Evolutionary conservation across 1,284 basidiomycete genomes (phyloP).

Genomic region (Malassezia psittaci): DNA sequence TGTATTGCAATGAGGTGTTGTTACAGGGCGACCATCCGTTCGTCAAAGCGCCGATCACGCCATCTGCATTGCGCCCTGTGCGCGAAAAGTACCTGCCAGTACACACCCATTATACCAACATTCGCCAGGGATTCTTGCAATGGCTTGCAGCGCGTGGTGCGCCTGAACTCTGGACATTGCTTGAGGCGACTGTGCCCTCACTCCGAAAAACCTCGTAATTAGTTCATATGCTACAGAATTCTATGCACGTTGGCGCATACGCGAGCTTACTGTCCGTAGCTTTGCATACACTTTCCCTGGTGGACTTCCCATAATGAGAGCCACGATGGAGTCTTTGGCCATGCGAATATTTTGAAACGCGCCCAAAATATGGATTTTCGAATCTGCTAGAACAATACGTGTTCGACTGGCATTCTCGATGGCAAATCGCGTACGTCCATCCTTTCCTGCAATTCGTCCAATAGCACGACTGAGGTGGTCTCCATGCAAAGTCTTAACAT

Average conservation of each 20-base stretch:
- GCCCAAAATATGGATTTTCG: conserved; percentile 91
- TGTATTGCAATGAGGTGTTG: conserved; percentile 4
- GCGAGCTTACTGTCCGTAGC: conserved; percentile 65
- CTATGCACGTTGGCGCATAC: conserved; percentile 72
- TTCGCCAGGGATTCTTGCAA: conserved; percentile 4
- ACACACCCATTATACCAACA: conserved; percentile 10
- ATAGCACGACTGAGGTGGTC: conserved; percentile 93
- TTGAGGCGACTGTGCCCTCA: conserved; percentile 14
- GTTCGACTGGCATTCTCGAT: conserved; percentile 95
- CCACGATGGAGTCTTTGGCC: conserved; percentile 87
- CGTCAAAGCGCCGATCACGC: conserved; percentile 14
- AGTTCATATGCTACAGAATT: conserved; percentile 4
- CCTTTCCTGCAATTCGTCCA: conserved; percentile 92
- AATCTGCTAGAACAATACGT: conserved; percentile 90
- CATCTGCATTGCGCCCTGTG: conserved; percentile 14
- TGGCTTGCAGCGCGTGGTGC: conserved; percentile 11
- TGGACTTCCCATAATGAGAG: conserved; percentile 84
- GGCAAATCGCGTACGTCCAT: conserved; percentile 95
- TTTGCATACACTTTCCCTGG: conserved; percentile 84
- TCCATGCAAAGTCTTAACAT: conserved; percentile 93
- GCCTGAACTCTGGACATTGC: conserved; percentile 1
- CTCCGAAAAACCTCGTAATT: not conserved
- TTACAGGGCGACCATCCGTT: not conserved
- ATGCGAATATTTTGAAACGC: conserved; percentile 96
- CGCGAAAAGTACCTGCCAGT: conserved; percentile 9